Evolutionary conservation across 208 protist species (phyloP), one percentile per base, ranked within the genome.

Genomic region (Wallacemonas rigidus): DNA sequence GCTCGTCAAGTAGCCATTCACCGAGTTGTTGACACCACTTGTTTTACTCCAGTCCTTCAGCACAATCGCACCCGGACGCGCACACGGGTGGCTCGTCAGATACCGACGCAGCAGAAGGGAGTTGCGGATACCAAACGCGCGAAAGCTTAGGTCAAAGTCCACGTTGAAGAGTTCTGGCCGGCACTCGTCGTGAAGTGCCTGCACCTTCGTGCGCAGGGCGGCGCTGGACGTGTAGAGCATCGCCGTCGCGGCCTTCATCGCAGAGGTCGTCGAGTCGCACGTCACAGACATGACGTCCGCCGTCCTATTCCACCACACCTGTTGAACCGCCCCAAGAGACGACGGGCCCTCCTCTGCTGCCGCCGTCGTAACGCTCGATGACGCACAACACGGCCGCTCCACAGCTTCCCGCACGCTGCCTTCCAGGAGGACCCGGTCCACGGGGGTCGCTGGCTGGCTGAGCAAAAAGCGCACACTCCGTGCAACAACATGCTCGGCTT

Each of bases 21-120:
- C 73, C 38, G 91, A 94, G 81, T 97, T 95, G 82, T 97, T 97
- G 38, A 97, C 87, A 15, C 90, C 87, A 56, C 82, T 90, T 14
- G 81, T 91, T 75, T 97, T 97, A 39, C 87, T 94, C 93, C 93
- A 97, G 63, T 96, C 90, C 81, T 97, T 97, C 64, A 97, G 74
- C 44, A 95, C 91, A 53, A 94, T 78, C 41, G 91, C 90, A 9
- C 90, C 93, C 1, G 90, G 88, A 9, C 93, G 83, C 47, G 87
- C 88, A 58, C 89, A 95, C 9, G 91, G 91, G 75, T 96, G 90
- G 64, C 75, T 81, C 51, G 83, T 69, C 63, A 96, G 83, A 69
- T 95, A 97, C 15, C 83, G 83, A 5, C 85, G 87, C 62, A 97
- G 77, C 15, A 96, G 77, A 38, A 89, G 82, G 7, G 88, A 94